phyloP scores from a whole-genome alignment of 768 basidiomycete genomes.

The Hericium alpestre region DNA sequence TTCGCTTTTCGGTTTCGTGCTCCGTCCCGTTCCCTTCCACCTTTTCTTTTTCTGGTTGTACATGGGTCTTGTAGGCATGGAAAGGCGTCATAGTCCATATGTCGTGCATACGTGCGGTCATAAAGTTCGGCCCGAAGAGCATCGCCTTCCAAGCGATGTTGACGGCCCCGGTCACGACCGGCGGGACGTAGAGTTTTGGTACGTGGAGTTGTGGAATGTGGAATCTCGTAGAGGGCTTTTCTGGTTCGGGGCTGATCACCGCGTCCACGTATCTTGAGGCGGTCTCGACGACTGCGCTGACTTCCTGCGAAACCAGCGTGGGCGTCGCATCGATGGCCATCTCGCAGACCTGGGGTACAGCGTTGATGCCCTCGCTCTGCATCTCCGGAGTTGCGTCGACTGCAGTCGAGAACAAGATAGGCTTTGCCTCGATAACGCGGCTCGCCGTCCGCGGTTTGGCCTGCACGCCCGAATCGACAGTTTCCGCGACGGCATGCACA shows the following conservation, averaged over 20 bases:
- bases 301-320: conserved; percentile 15
- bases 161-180: conserved; percentile 17
- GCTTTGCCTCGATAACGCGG: conserved; percentile 29
- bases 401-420: conserved; percentile 28
- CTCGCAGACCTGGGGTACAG: conserved; percentile 26
- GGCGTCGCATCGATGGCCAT: conserved; percentile 21
- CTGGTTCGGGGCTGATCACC: conserved; percentile 12
- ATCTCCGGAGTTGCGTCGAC: conserved; percentile 45
- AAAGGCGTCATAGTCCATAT: conserved; percentile 19
- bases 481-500: conserved; percentile 31
- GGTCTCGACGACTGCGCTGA: conserved; percentile 7
- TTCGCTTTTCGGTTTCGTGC: conserved; percentile 4
- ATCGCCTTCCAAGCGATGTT: conserved; percentile 22
- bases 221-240: conserved; percentile 5
- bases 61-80: conserved; percentile 2
- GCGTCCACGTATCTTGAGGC: conserved; percentile 10
- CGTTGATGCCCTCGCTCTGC: conserved; percentile 36
- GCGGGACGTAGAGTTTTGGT: conserved; percentile 18
- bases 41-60: background rate
- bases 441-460: conserved; percentile 26
- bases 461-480: conserved; percentile 26
- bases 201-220: background rate
- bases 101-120: conserved; percentile 23
- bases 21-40: background rate
- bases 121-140: conserved; percentile 22